Percentiles rank a stretch among this genome's conserved stretches.
Conservation (phyloP, 2,329 filamentous ascomycete species). For the Phialophora tarda region DNA sequence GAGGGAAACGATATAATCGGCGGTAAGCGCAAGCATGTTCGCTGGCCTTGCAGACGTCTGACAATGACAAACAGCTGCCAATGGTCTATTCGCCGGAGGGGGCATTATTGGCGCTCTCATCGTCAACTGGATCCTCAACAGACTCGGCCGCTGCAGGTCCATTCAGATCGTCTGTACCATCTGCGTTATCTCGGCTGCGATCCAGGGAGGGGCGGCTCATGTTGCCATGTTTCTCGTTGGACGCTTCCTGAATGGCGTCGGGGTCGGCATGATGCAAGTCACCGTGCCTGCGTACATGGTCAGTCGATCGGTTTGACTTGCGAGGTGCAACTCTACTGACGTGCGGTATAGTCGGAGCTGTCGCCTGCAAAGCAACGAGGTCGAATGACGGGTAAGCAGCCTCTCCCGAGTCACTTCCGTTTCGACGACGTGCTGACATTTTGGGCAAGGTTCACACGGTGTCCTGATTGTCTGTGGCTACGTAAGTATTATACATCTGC, state of each 20-base stretch:
- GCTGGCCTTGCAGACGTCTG: conserved; percentile 17
- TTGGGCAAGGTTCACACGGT: conserved; percentile 19
- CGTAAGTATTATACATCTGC: conserved; percentile 16
- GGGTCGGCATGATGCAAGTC: conserved; percentile 45
- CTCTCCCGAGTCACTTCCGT: conserved; percentile 3
- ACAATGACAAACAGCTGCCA: conserved; percentile 25
- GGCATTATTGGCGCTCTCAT: conserved; percentile 31
- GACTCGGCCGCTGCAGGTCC: conserved; percentile 26
- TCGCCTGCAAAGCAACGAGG: conserved; percentile 28
- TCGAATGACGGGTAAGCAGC: conserved; percentile 23
- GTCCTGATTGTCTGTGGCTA: conserved; percentile 25
- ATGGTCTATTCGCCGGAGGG: conserved; percentile 29
- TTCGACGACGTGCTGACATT: conserved; percentile 13
- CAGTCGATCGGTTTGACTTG: conserved; percentile 12
- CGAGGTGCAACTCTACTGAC: conserved; percentile 15
- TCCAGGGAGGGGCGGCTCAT: conserved; percentile 32
- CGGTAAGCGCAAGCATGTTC: conserved; percentile 23
- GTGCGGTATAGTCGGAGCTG: conserved; percentile 19
- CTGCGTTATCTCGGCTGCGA: conserved; percentile 28
- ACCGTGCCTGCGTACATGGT: conserved; percentile 39
- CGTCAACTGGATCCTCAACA: conserved; percentile 33
- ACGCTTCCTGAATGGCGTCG: conserved; percentile 48
- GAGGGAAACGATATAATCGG: conserved; percentile 29
- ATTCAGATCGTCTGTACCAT: conserved; percentile 30
- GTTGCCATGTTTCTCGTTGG: conserved; percentile 50